Percentiles rank a stretch among this genome's conserved stretches.
These are phyloP conservation scores for Neopestalotiopsis sp. DNA, from an alignment of 2,329 filamentous ascomycete species.

Conservation along the genomic window DNA sequence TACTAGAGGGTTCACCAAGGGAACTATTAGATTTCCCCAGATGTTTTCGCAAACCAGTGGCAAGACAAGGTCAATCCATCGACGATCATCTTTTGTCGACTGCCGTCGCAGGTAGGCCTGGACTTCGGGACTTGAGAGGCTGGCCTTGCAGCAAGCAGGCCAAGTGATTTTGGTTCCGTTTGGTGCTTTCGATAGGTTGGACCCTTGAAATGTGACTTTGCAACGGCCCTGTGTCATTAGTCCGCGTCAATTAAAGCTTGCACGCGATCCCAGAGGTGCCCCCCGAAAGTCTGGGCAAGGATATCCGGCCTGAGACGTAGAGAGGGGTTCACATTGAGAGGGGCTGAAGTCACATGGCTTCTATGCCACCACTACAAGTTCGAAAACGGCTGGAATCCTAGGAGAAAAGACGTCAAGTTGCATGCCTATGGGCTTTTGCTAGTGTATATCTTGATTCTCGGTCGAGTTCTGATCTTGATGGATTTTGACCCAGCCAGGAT, in stretches of 20 bases:
- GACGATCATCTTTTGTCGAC: not conserved
- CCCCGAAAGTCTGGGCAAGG: not conserved
- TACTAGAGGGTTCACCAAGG: not conserved
- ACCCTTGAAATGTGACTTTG: constrained; percentile 5
- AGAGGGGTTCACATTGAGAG: constrained; percentile 12
- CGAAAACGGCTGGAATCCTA: not conserved
- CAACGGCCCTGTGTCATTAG: constrained; percentile 5
- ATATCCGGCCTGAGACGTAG: not conserved
- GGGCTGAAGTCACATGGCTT: constrained; percentile 15
- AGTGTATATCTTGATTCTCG: constrained; percentile 2
- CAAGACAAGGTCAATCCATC: not conserved
- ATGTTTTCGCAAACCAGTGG: not conserved
- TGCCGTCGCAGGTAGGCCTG: not conserved
- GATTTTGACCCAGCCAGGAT: not conserved
- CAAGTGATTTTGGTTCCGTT: not conserved
- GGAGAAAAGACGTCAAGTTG: not conserved
- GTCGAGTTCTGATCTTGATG: not conserved
- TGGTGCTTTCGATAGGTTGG: constrained; percentile 3
- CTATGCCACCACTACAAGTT: constrained; percentile 3
- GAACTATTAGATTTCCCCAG: not conserved
- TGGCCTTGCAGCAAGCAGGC: constrained; percentile 6
- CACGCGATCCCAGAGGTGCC: not conserved
- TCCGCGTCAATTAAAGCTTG: constrained; percentile 4
- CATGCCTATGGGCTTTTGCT: not conserved
- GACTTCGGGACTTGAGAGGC: constrained; percentile 4